Evolutionary conservation across 2,329 filamentous ascomycete genomes (phyloP).

Genomic region (Diaporthe destruens): DNA sequence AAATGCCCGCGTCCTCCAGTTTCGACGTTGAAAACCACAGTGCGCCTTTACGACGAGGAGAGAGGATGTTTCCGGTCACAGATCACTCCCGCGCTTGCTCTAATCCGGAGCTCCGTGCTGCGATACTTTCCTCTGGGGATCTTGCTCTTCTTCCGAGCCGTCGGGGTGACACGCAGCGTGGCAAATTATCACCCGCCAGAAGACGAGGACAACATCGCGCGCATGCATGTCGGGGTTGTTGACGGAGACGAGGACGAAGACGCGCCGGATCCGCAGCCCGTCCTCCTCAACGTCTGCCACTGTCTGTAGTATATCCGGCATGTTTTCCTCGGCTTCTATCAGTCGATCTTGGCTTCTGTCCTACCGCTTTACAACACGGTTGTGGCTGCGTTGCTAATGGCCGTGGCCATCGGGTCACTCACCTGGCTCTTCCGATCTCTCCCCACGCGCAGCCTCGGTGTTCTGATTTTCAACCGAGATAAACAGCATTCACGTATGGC

Average conservation of each 20-base stretch:
- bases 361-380: not conserved
- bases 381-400: conserved; percentile 35
- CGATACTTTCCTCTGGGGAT: conserved; percentile 14
- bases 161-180: conserved; percentile 3
- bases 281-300: conserved; percentile 63
- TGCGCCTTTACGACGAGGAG: not conserved
- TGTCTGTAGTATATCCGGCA: conserved; percentile 84
- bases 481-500: conserved; percentile 14
- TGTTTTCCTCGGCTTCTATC: conserved; percentile 71
- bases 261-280: conserved; percentile 1
- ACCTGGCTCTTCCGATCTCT: conserved; percentile 49
- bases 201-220: not conserved
- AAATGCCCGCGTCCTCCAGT: not conserved
- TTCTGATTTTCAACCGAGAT: conserved; percentile 27
- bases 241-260: conserved; percentile 13
- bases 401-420: conserved; percentile 46
- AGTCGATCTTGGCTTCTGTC: not conserved
- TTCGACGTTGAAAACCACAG: conserved; percentile 1
- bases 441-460: conserved; percentile 47
- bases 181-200: not conserved
- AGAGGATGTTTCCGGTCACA: conserved; percentile 6
- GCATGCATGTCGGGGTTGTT: not conserved
- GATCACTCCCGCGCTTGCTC: conserved; percentile 3
- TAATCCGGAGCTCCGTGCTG: not conserved
- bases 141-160: conserved; percentile 7